Conservation (phyloP, 805 yeast genomes). For the Starmerella apis region DNA sequence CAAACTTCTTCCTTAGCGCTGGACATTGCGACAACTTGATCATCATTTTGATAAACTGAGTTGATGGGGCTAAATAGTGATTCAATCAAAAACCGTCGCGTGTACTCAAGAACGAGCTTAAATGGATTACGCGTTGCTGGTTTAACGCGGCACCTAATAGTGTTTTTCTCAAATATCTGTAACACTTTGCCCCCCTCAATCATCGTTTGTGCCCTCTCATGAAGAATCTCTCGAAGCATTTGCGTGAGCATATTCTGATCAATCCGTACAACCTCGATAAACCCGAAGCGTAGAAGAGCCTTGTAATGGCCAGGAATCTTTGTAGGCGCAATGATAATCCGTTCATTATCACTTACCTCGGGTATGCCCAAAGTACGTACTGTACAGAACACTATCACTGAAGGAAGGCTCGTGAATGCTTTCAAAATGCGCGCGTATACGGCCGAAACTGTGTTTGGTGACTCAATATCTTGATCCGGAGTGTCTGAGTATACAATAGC, state of each 20-base stretch:
- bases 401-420: slow-evolving; percentile 39
- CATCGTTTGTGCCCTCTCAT: background rate
- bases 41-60: slow-evolving; percentile 15
- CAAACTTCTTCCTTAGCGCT: background rate
- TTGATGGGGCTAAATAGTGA: slow-evolving; percentile 14
- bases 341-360: slow-evolving; percentile 34
- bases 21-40: slow-evolving; percentile 4
- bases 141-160: background rate
- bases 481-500: slow-evolving; percentile 37
- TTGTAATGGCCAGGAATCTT: slow-evolving; percentile 39
- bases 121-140: slow-evolving; percentile 6
- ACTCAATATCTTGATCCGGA: slow-evolving; percentile 29
- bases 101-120: background rate
- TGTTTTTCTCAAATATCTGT: slow-evolving; percentile 17
- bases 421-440: slow-evolving; percentile 34
- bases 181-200: background rate
- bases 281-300: slow-evolving; percentile 43
- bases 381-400: slow-evolving; percentile 38
- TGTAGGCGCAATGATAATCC: slow-evolving; percentile 35
- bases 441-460: slow-evolving; percentile 41
- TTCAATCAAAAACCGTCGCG: slow-evolving; percentile 11
- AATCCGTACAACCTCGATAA: slow-evolving; percentile 26
- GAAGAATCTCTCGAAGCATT: background rate
- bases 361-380: slow-evolving; percentile 39
- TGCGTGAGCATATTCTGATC: background rate